Percentiles rank a stretch among this genome's conserved stretches.
phyloP scores from a whole-genome alignment of 1,139 yeast species.

The Hansenula lynferdii region DNA sequence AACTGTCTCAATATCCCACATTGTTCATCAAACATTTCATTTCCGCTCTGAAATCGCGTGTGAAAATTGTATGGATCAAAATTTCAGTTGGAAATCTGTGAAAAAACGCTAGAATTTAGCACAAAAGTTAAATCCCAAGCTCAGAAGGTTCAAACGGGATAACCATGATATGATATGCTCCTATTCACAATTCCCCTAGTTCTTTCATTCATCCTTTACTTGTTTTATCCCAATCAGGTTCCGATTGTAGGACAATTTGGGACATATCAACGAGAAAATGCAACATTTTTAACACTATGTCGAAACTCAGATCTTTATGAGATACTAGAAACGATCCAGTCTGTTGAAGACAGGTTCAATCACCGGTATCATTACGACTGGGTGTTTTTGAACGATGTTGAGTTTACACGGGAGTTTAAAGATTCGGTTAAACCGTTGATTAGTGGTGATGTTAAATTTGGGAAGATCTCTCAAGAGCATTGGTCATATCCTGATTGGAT shows the following conservation, averaged over 20 bases:
- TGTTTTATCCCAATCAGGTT: neutral
- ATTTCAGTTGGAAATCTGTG: too few species aligned
- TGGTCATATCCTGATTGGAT: conserved; percentile 72
- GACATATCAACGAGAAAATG: conserved; percentile 36
- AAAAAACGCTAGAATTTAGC: too few species aligned
- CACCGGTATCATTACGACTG: conserved; percentile 50
- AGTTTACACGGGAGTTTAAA: conserved; percentile 47
- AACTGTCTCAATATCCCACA: too few species aligned
- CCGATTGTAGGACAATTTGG: neutral
- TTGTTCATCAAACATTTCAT: too few species aligned
- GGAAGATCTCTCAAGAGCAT: conserved; percentile 54
- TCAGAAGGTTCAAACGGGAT: too few species aligned
- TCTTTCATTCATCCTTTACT: neutral
- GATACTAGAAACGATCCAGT: conserved; percentile 41
- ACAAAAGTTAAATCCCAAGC: too few species aligned
- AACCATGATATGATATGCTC: neutral
- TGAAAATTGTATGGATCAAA: too few species aligned
- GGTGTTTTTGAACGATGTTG: conserved; percentile 55
- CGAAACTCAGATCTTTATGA: conserved; percentile 55
- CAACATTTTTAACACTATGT: conserved; percentile 59
- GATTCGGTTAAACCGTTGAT: conserved; percentile 36
- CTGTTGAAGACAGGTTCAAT: conserved; percentile 55
- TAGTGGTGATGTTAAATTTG: conserved; percentile 62
- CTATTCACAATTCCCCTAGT: neutral
- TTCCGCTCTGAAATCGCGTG: too few species aligned